These are phyloP conservation scores for Beauveria brongniartii DNA, from an alignment of 2,329 filamentous ascomycete species.

Conservation along the genomic window DNA sequence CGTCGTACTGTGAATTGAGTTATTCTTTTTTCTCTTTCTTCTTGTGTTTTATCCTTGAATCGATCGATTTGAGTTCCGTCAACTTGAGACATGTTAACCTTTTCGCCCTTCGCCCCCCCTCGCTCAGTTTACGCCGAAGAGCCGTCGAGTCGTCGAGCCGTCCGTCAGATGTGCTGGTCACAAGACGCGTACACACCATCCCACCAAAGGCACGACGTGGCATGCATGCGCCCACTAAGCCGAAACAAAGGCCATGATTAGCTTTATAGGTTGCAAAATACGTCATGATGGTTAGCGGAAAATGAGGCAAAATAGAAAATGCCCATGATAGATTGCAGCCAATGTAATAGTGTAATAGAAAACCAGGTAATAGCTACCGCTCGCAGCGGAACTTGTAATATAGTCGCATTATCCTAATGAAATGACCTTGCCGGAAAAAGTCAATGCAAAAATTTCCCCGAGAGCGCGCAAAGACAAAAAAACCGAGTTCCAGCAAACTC, in stretches of 20 bases:
- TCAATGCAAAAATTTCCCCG: background rate
- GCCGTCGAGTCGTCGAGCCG: background rate
- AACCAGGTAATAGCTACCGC: background rate
- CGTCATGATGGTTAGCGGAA: no score
- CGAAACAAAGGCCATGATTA: background rate
- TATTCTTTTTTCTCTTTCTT: no score
- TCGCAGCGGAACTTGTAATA: background rate
- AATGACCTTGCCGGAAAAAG: background rate
- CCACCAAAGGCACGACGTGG: background rate
- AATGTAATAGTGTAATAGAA: background rate
- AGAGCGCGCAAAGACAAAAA: background rate
- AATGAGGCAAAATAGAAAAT: background rate
- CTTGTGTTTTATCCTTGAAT: no score
- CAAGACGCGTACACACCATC: background rate
- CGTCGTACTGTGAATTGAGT: no score
- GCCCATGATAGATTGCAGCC: background rate
- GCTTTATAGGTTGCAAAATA: no score
- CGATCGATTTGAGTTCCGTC: no score
- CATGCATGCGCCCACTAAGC: background rate
- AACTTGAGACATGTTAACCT: no score
- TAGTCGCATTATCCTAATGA: background rate
- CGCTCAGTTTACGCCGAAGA: background rate
- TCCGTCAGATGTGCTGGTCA: background rate
- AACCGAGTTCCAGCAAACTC: conserved; percentile 1
- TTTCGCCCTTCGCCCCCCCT: background rate